phyloP scores from a whole-genome alignment of 2,329 filamentous ascomycete genomes.

The Scedosporium boydii region DNA sequence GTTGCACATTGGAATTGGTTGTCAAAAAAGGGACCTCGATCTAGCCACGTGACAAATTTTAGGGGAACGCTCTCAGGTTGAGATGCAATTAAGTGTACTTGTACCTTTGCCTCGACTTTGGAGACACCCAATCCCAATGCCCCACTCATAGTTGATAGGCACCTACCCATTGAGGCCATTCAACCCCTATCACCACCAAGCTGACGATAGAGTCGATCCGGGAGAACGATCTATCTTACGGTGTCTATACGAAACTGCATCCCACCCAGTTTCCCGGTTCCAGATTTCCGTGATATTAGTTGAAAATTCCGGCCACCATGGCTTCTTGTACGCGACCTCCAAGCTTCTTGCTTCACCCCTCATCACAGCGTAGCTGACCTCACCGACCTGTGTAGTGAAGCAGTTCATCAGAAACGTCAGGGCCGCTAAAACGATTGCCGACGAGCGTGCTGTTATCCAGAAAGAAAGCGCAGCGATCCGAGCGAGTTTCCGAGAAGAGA shows the following conservation, averaged over 20 bases:
- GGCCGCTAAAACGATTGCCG: conserved; percentile 96
- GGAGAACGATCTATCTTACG: background rate
- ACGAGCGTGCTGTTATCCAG: conserved; percentile 95
- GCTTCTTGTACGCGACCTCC: background rate
- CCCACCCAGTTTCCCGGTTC: background rate
- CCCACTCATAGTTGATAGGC: too few species aligned
- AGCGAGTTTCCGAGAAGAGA: conserved; percentile 96
- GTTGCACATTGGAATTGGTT: too few species aligned
- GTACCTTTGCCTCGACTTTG: too few species aligned
- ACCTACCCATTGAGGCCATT: too few species aligned
- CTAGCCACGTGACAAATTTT: too few species aligned
- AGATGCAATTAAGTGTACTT: too few species aligned
- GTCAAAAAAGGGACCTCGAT: too few species aligned
- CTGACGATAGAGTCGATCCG: background rate
- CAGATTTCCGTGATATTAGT: background rate
- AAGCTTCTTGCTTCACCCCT: background rate
- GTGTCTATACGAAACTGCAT: background rate
- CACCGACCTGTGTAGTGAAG: conserved; percentile 59
- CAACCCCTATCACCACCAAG: background rate
- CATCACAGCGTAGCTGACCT: background rate
- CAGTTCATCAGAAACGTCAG: conserved; percentile 99
- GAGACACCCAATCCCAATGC: too few species aligned
- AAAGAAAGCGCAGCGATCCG: conserved; percentile 98
- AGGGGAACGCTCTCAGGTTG: too few species aligned
- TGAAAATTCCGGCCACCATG: background rate